A percentile compares a stretch with the other conserved stretches of the same genome.
Evolutionary conservation across 331 rosid genomes (phyloP).

Genomic region (Phaseolus coccineus): DNA sequence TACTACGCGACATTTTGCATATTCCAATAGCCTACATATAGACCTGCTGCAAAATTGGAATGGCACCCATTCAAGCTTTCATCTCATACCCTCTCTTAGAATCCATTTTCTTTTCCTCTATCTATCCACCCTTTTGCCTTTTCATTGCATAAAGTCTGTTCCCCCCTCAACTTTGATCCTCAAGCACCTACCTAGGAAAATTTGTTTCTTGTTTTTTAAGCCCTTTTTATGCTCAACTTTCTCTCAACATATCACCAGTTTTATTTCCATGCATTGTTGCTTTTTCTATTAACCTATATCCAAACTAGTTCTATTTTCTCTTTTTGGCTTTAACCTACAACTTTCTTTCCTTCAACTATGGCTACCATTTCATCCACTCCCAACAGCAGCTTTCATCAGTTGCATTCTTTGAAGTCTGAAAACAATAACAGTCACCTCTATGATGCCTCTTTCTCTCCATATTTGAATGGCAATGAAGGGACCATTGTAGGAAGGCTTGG

Average conservation of each 20-base stretch:
- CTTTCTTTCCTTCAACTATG: slow-evolving; percentile 43
- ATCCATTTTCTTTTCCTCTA: slow-evolving; percentile 27
- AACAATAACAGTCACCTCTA: slow-evolving; percentile 33
- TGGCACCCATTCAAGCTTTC: slow-evolving; percentile 47
- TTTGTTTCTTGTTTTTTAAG: slow-evolving; percentile 32
- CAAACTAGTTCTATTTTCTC: slow-evolving; percentile 27
- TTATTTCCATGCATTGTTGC: slow-evolving; percentile 21
- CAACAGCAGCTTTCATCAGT: slow-evolving; percentile 44
- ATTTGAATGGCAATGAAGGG: slow-evolving; percentile 46
- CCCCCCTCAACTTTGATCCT: slow-evolving; percentile 38
- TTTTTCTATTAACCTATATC: slow-evolving; percentile 25
- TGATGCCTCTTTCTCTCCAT: slow-evolving; percentile 55
- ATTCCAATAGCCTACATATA: slow-evolving; percentile 61
- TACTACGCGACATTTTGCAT: slow-evolving; percentile 51
- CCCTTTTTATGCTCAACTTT: neutral
- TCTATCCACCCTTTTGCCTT: slow-evolving; percentile 32
- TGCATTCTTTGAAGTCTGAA: slow-evolving; percentile 49
- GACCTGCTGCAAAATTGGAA: slow-evolving; percentile 38
- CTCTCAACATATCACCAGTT: neutral
- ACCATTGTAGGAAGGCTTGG: slow-evolving; percentile 37
- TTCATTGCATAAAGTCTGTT: slow-evolving; percentile 21
- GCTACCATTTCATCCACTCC: slow-evolving; percentile 51
- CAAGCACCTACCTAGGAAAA: neutral
- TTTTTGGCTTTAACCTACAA: slow-evolving; percentile 38
- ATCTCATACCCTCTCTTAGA: slow-evolving; percentile 31